phyloP scores from a whole-genome alignment of 208 protist species.

The Trypanosoma mega region DNA sequence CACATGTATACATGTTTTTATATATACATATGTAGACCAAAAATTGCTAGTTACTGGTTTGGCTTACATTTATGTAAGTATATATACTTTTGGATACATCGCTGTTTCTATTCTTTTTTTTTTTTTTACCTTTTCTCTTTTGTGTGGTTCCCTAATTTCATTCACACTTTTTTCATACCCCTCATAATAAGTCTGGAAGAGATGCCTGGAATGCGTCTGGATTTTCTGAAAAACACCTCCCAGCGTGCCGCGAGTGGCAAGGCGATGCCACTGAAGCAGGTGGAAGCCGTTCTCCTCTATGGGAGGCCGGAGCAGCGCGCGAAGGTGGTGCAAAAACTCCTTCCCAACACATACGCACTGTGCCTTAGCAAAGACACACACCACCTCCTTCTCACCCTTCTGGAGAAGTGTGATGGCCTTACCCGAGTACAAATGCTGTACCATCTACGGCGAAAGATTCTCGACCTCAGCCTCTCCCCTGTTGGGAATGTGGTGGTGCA shows the following conservation, averaged over 20 bases:
- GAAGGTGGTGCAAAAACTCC: constrained; percentile 79
- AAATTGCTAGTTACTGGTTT: no score
- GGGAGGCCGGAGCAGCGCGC: constrained; percentile 78
- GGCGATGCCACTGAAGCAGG: constrained; percentile 80
- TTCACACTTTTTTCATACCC: no score
- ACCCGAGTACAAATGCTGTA: constrained; percentile 81
- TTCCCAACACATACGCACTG: constrained; percentile 70
- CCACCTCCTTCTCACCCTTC: constrained; percentile 70
- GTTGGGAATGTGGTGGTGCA: constrained; percentile 85
- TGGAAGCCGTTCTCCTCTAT: constrained; percentile 86
- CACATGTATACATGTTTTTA: no score
- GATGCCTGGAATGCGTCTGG: constrained; percentile 72
- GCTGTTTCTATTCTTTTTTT: no score
- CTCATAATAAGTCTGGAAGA: background rate
- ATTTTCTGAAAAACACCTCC: constrained; percentile 87
- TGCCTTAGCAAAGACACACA: constrained; percentile 76
- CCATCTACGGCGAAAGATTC: constrained; percentile 73
- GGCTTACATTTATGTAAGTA: no score
- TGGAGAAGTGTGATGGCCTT: constrained; percentile 77
- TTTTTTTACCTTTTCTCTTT: no score
- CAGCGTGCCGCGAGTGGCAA: constrained; percentile 81
- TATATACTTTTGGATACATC: no score
- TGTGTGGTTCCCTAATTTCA: no score
- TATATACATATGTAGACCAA: no score
- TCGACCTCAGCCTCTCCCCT: constrained; percentile 60